Base-by-base conservation (phyloP, 495 filamentous ascomycete genomes). In the Penicillium salamii region DNA sequence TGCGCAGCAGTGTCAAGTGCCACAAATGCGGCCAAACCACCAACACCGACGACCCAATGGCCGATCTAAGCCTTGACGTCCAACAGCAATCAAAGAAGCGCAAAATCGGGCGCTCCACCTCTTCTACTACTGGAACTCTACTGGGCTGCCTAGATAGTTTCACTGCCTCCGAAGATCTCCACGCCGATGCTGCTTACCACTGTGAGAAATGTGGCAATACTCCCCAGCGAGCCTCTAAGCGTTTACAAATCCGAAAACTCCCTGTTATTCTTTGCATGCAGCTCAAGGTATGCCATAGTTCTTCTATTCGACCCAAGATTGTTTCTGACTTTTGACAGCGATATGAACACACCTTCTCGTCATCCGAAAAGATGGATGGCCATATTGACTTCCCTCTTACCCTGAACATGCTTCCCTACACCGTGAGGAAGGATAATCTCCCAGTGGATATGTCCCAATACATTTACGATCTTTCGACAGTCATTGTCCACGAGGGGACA, bases 251-350 rank as follows among this genome's bases (percentile, higher is more conserved):
- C 45, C 86, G 85, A 61, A 80, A 81, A 50, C 72, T 96, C 29
- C 90, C 91, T 0, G 88, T 89, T 19, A 89, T 95, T 18, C 69
- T 96, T n/a, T 87, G 87, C 46, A 90, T 97, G 64, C 91, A 96
- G 57, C 74, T 97, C 23, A 96, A 96, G 82, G 89, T 90, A 68
- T 33, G 70, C 34, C 24, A 12, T 7, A 23, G 13, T 48, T 24
- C 20, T 36, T 26, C 29, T 24, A 56, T 12, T 50, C 49, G 7
- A 24, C 11, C 26, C 14, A 4, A 13, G 2, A 17, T 20, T 18
- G 0, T 12, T 39, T 8, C 35, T 37, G 8, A 42, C 23, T 31
- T 33, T 18, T 1, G 11, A 26, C 52, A 92, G 90, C 79, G 89
- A 40, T 95, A 92, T 61, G 89, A 90, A 65, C 88, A 87, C 64